A percentile compares a stretch with the other conserved stretches of the same genome.
Conservation (phyloP, 257 asterid genomes). For the Mentha longifolia region DNA sequence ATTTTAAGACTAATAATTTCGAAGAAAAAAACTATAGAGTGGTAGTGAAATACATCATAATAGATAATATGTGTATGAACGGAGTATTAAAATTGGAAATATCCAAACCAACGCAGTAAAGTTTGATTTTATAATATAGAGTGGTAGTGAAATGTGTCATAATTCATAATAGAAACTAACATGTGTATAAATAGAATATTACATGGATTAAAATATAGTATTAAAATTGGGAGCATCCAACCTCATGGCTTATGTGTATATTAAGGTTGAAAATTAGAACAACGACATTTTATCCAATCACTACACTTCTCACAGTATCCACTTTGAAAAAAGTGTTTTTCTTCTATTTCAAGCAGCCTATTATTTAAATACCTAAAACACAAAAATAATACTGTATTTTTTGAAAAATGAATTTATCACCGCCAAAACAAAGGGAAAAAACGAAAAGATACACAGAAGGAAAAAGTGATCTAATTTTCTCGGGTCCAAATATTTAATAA, state of each 20-base stretch:
- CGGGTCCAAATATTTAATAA: conserved; percentile 13
- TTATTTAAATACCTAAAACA: background rate
- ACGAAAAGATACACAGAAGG: background rate
- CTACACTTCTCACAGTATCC: conserved; percentile 10
- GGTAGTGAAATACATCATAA: background rate
- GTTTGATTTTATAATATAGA: too few species aligned
- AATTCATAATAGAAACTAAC: background rate
- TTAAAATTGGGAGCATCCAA: conserved; percentile 2
- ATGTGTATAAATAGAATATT: background rate
- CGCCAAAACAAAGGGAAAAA: conserved; percentile 20
- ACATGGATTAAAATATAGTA: background rate
- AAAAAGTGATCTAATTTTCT: background rate
- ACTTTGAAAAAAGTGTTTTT: conserved; percentile 24
- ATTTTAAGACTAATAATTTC: background rate
- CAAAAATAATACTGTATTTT: background rate
- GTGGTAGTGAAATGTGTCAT: too few species aligned
- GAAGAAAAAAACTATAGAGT: background rate
- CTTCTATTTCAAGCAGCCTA: conserved; percentile 37
- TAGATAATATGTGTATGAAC: too few species aligned
- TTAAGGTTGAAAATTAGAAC: conserved; percentile 16
- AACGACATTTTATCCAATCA: conserved; percentile 35
- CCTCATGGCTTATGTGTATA: background rate
- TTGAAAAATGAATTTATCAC: background rate
- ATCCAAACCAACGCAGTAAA: too few species aligned
- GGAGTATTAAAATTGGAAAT: too few species aligned